Percentiles rank a stretch among this genome's conserved stretches.
Evolutionary conservation across 1,139 yeast species (phyloP).

Genomic region (Yamadazyma kanchanaburiensis): DNA sequence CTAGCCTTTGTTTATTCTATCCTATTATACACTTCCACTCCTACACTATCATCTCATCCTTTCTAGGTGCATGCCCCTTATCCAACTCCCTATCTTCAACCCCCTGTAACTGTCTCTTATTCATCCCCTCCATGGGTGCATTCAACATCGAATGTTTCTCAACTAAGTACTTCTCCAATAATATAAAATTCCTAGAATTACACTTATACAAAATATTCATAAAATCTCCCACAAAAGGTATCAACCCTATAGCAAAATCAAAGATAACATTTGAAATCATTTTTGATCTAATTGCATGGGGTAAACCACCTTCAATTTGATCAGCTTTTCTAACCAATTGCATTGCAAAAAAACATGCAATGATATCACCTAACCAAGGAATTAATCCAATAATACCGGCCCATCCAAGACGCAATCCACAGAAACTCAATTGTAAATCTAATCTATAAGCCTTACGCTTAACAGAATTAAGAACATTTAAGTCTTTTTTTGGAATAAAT

Average conservation of each 20-base stretch:
- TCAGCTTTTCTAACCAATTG: conserved; percentile 49
- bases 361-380: conserved; percentile 61
- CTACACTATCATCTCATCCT: conserved; percentile 4
- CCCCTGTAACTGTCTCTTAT: conserved; percentile 2
- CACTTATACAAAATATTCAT: conserved; percentile 69
- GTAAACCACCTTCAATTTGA: conserved; percentile 64
- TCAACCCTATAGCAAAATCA: conserved; percentile 67
- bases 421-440: conserved; percentile 59
- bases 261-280: conserved; percentile 61
- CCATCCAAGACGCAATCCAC: conserved; percentile 73
- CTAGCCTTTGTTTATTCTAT: too few species aligned
- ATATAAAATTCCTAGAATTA: conserved; percentile 66
- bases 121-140: conserved; percentile 4
- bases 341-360: conserved; percentile 50
- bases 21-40: too few species aligned
- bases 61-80: conserved; percentile 2
- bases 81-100: conserved; percentile 2
- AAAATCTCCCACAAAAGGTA: conserved; percentile 72
- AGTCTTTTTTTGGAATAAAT: conserved; percentile 53
- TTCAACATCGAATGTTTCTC: conserved; percentile 28
- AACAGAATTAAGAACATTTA: conserved; percentile 49
- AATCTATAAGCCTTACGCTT: conserved; percentile 61
- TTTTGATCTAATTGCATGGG: conserved; percentile 40
- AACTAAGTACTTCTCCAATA: conserved; percentile 56
- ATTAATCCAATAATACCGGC: conserved; percentile 66